Evolutionary conservation across 495 filamentous ascomycete species (phyloP), one percentile per base, ranked within the genome.

Genomic region (Aspergillus saccharolyticus): DNA sequence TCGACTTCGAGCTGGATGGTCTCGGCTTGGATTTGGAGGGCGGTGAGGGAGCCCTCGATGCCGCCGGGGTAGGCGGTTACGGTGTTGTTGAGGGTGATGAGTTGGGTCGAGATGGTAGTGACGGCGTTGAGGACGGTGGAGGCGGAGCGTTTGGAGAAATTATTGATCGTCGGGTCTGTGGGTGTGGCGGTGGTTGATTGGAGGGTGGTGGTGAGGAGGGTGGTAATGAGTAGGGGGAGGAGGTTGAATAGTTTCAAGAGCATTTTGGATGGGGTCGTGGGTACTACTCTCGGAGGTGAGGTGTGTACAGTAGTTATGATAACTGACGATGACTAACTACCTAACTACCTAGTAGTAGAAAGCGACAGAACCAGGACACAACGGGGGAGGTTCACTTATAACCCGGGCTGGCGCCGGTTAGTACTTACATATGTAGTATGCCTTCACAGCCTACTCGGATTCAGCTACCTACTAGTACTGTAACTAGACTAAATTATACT

Each of bases 21-120:
- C 30, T 64, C 47, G 42, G 53, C 54, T 42, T 64, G 52, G 59
- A 67, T 67, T 44, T 67, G 52, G 2, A 67, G 52, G 1, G 64
- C 64, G 0, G 45, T 56, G 18, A 57, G 16, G 4, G 59, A 64
- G 20, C 64, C 64, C 1, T 53, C 50, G 25, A 64, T 18, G 4
- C 64, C 64, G 50, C 64, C 64, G 2, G 20, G 28, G 59, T 67
- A 67, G 54, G 49, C 25, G 43, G 53, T 63, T 2, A 67, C 62
- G 30, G 61, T 67, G 18, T 17, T 39, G 57, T 67, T 67, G 20
- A 67, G 64, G 46, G 52, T 57, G 28, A 48, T 54, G 52, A 63
- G 52, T n/a, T 53, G 42, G 21, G 52, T 47, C 17, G 61, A 21
- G 56, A 67, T 48, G 9, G 15, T 52, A 39, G 24, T 48, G n/a